phyloP scores from a whole-genome alignment of 164 flowering plant species.

The Chimonanthus praecox region DNA sequence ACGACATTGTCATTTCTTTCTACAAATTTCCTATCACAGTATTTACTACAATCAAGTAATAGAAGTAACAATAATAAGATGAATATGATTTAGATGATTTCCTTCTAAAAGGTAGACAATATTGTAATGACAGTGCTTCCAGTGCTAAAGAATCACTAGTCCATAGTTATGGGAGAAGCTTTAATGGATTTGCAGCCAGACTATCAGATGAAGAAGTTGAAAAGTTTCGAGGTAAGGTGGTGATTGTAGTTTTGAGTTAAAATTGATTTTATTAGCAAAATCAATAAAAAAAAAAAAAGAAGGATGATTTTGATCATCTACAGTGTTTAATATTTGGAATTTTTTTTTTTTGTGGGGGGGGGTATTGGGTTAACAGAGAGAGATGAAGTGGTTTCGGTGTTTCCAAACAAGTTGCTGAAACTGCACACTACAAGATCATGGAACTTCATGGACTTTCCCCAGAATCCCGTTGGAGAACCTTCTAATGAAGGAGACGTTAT shows the following conservation, averaged over 20 bases:
- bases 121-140: background rate
- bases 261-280: background rate
- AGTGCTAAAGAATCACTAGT: background rate
- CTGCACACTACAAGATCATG: constrained; percentile 17
- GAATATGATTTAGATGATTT: background rate
- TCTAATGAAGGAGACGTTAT: constrained; percentile 29
- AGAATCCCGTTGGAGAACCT: constrained; percentile 1
- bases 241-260: too few species aligned
- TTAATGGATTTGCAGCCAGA: constrained; percentile 1
- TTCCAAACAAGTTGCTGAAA: constrained; percentile 27
- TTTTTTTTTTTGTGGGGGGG: too few species aligned
- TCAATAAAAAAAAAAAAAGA: background rate
- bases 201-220: background rate
- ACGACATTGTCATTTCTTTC: background rate
- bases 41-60: background rate
- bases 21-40: background rate
- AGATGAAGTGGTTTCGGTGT: constrained; percentile 56
- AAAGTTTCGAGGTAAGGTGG: background rate
- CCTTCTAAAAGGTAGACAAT: background rate
- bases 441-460: constrained; percentile 31
- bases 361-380: background rate
- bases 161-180: background rate
- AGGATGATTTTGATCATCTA: too few species aligned
- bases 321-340: too few species aligned
- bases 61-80: background rate